Evolutionary conservation across 106 monocot species (phyloP).

Genomic region (Cymbidium sinense): DNA sequence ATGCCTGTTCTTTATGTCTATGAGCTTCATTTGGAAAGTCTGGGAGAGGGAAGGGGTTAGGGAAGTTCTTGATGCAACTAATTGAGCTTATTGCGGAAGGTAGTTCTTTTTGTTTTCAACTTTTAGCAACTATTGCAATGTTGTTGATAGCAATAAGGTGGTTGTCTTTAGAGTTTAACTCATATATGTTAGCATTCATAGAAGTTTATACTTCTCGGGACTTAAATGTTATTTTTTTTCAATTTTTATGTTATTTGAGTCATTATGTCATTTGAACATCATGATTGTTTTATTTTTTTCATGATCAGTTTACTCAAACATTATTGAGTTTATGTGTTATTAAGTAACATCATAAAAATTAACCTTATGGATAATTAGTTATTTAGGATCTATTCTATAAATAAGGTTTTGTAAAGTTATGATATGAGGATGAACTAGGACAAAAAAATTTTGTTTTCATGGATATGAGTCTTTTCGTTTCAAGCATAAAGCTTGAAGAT

Average conservation of each 20-base stretch:
- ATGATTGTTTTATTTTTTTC: background rate
- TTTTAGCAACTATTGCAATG: background rate
- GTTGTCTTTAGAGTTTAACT: background rate
- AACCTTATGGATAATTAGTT: background rate
- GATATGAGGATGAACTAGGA: background rate
- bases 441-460: background rate
- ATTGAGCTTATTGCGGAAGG: conserved; percentile 90
- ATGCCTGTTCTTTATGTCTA: conserved; percentile 86
- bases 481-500: background rate
- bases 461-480: background rate
- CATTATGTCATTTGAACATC: background rate
- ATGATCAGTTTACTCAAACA: background rate
- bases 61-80: conserved; percentile 93
- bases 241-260: too few species aligned
- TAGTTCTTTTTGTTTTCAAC: conserved; percentile 22
- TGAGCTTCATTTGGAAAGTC: conserved; percentile 76
- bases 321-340: background rate
- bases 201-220: background rate
- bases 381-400: background rate
- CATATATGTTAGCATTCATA: background rate
- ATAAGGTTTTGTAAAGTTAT: background rate
- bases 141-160: background rate
- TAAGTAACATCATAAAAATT: background rate
- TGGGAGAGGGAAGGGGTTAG: conserved; percentile 75
- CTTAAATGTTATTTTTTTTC: too few species aligned